Conservation (phyloP, 768 basidiomycete species). For the Suillus brevipes region DNA sequence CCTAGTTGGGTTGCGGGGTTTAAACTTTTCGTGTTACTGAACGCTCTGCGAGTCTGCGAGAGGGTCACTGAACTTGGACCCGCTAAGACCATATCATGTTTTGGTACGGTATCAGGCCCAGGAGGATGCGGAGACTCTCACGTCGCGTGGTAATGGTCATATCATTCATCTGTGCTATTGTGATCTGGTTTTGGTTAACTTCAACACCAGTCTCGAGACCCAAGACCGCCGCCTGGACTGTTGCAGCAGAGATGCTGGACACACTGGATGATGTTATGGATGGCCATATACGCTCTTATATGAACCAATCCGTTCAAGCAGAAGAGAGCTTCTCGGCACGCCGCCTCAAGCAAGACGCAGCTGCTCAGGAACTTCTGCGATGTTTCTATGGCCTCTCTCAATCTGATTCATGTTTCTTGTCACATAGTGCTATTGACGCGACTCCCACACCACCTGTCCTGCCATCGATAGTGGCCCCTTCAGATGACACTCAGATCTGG, state of each 20-base stretch:
- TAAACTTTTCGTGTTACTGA: too few species aligned
- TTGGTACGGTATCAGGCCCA: neutral
- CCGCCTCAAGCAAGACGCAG: neutral
- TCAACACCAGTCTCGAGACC: neutral
- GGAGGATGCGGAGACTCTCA: neutral
- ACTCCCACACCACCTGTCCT: neutral
- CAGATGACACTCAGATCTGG: neutral
- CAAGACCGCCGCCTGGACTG: neutral
- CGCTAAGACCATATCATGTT: neutral
- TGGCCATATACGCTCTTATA: neutral
- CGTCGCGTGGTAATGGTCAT: neutral
- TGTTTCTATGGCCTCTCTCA: neutral
- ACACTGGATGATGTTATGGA: neutral
- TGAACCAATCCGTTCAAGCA: neutral
- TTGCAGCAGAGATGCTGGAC: neutral
- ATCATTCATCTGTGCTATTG: neutral
- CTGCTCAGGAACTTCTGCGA: neutral
- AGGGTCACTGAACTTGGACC: too few species aligned
- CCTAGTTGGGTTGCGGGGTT: too few species aligned
- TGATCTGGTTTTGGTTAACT: neutral
- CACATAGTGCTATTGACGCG: neutral
- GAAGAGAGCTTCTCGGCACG: neutral
- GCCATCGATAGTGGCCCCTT: neutral
- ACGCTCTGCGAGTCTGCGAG: too few species aligned
- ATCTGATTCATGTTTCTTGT: neutral